These are phyloP conservation scores for Candida fluviatilis DNA, from an alignment of 805 yeast genomes.

Conservation along the genomic window DNA sequence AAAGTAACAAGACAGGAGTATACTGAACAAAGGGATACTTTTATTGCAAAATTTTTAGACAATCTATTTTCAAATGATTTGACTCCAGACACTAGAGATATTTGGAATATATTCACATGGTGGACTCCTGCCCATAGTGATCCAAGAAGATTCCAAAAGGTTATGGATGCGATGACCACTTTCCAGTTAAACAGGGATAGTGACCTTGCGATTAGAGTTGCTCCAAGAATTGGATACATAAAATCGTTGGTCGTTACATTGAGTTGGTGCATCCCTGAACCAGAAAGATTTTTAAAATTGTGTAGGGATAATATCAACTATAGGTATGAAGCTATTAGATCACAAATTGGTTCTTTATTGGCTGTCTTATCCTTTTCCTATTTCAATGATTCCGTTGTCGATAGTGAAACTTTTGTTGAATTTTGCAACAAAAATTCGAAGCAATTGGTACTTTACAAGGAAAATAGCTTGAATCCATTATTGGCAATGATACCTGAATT, in stretches of 20 bases:
- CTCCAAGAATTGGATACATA: constrained; percentile 56
- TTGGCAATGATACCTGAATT: constrained; percentile 35
- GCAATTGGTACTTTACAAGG: constrained; percentile 31
- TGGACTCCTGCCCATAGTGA: constrained; percentile 69
- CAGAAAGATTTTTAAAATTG: constrained; percentile 37
- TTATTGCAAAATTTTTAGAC: constrained; percentile 41
- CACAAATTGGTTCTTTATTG: constrained; percentile 59
- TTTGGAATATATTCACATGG: constrained; percentile 77
- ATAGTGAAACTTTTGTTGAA: constrained; percentile 35
- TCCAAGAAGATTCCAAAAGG: constrained; percentile 57
- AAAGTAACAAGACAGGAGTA: constrained; percentile 35
- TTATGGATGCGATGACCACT: constrained; percentile 42
- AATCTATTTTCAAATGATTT: constrained; percentile 52
- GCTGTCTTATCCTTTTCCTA: constrained; percentile 42
- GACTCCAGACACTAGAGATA: constrained; percentile 65
- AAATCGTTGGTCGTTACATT: constrained; percentile 46
- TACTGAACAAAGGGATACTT: constrained; percentile 39
- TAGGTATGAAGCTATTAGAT: constrained; percentile 70
- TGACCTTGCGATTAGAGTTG: constrained; percentile 61
- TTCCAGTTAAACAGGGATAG: constrained; percentile 47
- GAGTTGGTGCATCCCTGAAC: constrained; percentile 52
- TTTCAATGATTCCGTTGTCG: constrained; percentile 38
- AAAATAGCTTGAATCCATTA: constrained; percentile 19
- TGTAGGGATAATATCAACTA: constrained; percentile 52
- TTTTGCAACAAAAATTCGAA: constrained; percentile 24